These are phyloP conservation scores for Macrotyloma uniflorum DNA, from an alignment of 306 rosid genomes.

Conservation along the genomic window DNA sequence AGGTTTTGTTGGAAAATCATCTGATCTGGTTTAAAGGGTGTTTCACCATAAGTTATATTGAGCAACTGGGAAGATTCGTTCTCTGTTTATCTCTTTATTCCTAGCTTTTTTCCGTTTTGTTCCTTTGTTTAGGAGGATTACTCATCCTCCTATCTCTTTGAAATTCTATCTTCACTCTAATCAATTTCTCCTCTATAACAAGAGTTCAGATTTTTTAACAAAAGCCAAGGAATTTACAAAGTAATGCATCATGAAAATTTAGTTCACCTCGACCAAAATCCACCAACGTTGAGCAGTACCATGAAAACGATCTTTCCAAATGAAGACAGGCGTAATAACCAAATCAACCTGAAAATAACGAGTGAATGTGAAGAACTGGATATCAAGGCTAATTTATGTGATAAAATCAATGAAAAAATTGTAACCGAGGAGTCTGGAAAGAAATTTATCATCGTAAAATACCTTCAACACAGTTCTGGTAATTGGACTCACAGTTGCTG, in stretches of 20 bases:
- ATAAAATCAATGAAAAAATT: constrained; percentile 22
- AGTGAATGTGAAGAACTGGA: constrained; percentile 27
- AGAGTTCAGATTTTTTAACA: not conserved
- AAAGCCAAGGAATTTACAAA: constrained; percentile 24
- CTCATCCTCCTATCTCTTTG: not conserved
- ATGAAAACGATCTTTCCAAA: constrained; percentile 96
- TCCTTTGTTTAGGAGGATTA: not conserved
- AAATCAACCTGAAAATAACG: constrained; percentile 68
- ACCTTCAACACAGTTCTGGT: constrained; percentile 98
- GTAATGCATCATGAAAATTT: constrained; percentile 24
- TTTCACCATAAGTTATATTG: not conserved
- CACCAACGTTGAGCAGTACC: constrained; percentile 91
- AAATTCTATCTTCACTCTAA: not conserved
- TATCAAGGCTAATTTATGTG: not conserved
- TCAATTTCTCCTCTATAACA: not conserved
- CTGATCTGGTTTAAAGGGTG: not conserved
- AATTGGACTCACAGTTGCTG: constrained; percentile 95
- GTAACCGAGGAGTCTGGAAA: constrained; percentile 7
- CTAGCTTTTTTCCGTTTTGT: not conserved
- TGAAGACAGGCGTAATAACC: constrained; percentile 66
- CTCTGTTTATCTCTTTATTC: not conserved
- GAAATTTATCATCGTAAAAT: constrained; percentile 11
- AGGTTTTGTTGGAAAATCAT: not conserved
- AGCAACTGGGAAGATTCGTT: constrained; percentile 16
- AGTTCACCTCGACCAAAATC: constrained; percentile 93